These are phyloP conservation scores for Pythium apleroticum DNA, from an alignment of 352 stramenopile genomes.

Conservation along the genomic window DNA sequence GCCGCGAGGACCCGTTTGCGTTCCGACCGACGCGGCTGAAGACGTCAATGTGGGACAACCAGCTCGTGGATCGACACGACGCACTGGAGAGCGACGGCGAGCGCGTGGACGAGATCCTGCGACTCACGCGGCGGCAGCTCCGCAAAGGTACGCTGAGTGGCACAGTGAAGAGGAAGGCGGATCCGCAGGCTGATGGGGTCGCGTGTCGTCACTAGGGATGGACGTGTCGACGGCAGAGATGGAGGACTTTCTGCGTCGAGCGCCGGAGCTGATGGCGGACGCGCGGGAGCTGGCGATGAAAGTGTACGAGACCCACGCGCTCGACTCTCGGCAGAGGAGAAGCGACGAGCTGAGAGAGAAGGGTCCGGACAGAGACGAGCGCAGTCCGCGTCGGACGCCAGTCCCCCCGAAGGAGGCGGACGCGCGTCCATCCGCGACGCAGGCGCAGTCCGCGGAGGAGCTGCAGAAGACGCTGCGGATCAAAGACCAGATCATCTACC, in stretches of 20 bases:
- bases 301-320: conserved; percentile 24
- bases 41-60: conserved; percentile 12
- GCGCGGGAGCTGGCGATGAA: conserved; percentile 59
- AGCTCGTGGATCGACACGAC: conserved; percentile 39
- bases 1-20: background rate
- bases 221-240: conserved; percentile 45
- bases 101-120: conserved; percentile 49
- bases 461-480: conserved; percentile 46
- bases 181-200: background rate
- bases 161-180: background rate
- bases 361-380: background rate
- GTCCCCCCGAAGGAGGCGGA: background rate
- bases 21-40: background rate
- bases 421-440: background rate
- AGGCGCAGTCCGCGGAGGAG: conserved; percentile 4
- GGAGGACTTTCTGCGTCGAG: conserved; percentile 39
- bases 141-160: conserved; percentile 39
- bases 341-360: background rate
- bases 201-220: conserved; percentile 24
- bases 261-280: conserved; percentile 36
- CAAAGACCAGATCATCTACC: conserved; percentile 86
- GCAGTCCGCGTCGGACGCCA: background rate
- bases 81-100: conserved; percentile 58
- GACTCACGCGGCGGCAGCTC: conserved; percentile 38
- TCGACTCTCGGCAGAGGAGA: background rate